Evolutionary conservation across 495 filamentous ascomycete genomes (phyloP), one percentile per base, ranked within the genome.

Genomic region (Cetradonia linearis): DNA sequence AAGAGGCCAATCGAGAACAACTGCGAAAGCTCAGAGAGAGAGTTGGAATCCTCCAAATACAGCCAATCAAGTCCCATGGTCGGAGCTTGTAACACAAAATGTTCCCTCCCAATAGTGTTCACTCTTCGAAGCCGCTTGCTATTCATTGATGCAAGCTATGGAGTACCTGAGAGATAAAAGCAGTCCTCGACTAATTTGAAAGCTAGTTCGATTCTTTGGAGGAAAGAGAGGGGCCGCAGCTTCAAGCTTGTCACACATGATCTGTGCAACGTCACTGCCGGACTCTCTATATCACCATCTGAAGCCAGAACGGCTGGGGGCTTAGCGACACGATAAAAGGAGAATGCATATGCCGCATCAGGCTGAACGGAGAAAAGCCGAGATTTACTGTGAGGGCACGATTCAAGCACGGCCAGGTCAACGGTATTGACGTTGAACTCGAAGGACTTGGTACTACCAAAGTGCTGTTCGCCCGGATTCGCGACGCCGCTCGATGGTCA

Each of bases 121-220:
- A 64, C 14, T 30, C 58, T 44, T 34, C 9, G 56, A 11, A 63
- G 23, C 5, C 49, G 16, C 8, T 56, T 47, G 23, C 58, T 65
- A 46, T 40, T 56, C 20, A 65, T 25, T 2, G 63, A 65, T 16
- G 54, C 59, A 23, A 65, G 37, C 63, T 59, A 65, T 30, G 59
- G 63, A 13, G 63, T 65, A 14, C 59, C 63, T n/a, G 62, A 34
- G 0, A 64, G 47, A 53, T 56, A 53, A 28, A 64, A 58, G 1
- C 58, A 58, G 31, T 36, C 52, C n/a, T 64, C 62, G 5, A 64
- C 62, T 18, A 64, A 18, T 20, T 64, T 61, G 47, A 33, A 64
- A 28, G 62, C 62, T 6, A 64, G 23, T n/a, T 58, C 28, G 11
- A 64, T 33, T 46, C 52, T 64, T 20, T 53, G 18, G 5, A 28